A percentile compares a stretch with the other conserved stretches of the same genome.
These are phyloP conservation scores for Albatrellus ellisii DNA, from an alignment of 768 basidiomycete genomes.

Conservation along the genomic window DNA sequence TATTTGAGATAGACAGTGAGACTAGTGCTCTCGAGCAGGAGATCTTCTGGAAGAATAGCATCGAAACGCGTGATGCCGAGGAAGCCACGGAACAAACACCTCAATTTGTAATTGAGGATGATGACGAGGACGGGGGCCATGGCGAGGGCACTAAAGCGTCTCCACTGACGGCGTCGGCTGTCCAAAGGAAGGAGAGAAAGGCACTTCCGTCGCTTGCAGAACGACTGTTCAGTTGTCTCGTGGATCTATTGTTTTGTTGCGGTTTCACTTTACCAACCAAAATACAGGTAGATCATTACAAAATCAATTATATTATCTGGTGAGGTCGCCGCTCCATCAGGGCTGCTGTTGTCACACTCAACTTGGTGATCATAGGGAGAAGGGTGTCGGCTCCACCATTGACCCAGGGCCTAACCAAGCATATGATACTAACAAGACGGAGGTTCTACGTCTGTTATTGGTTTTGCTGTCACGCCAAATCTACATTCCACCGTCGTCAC, in stretches of 20 bases:
- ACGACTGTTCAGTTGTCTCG: conserved; percentile 60
- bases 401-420: conserved; percentile 51
- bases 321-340: conserved; percentile 22
- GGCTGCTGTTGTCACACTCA: neutral
- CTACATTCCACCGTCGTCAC: conserved; percentile 56
- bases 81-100: conserved; percentile 19
- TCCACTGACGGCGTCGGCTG: conserved; percentile 11
- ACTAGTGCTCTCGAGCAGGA: conserved; percentile 63
- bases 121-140: conserved; percentile 38
- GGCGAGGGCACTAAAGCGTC: conserved; percentile 11
- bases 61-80: conserved; percentile 20
- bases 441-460: conserved; percentile 81
- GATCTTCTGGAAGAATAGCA: conserved; percentile 59
- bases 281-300: conserved; percentile 66
- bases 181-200: conserved; percentile 25
- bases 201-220: conserved; percentile 69
- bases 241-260: conserved; percentile 87
- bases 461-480: conserved; percentile 86
- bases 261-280: conserved; percentile 82
- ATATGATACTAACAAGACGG: conserved; percentile 72
- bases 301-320: conserved; percentile 85
- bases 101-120: conserved; percentile 89
- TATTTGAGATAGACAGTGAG: conserved; percentile 72
- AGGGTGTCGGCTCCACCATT: conserved; percentile 81
- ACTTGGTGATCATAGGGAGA: conserved; percentile 50